Percentiles rank a stretch among this genome's conserved stretches.
Conservation (phyloP, 495 filamentous ascomycete genomes). For the Penicillium simplicissimum region DNA sequence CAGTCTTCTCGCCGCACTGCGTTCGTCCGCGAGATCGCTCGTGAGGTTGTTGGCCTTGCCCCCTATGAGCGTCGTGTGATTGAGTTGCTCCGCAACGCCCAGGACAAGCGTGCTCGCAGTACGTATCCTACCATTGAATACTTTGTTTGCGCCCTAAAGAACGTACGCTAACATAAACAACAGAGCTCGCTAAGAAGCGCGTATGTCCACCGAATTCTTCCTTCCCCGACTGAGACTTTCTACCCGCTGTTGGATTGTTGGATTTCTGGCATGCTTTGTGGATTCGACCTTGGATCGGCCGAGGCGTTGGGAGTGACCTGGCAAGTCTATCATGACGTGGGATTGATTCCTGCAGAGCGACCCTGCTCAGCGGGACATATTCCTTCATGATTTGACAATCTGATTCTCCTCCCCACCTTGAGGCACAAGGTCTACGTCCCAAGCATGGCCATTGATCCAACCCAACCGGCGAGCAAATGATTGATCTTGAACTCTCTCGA, state of each 20-base stretch:
- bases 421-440: neutral
- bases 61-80: slow-evolving; percentile 98
- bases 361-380: neutral
- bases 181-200: slow-evolving; percentile 95
- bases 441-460: neutral
- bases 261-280: neutral
- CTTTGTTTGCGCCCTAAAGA: neutral
- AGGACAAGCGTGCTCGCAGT: slow-evolving; percentile 95
- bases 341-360: neutral
- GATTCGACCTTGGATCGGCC: neutral
- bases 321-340: neutral
- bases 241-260: neutral
- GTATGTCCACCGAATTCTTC: slow-evolving; percentile 41
- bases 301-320: neutral
- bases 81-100: slow-evolving; percentile 96
- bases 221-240: neutral
- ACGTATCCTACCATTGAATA: neutral
- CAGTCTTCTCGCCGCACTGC: slow-evolving; percentile 87
- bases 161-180: neutral
- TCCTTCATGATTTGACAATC: neutral
- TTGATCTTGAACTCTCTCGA: neutral
- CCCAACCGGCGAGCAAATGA: neutral
- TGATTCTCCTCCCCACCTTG: neutral
- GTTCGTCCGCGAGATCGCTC: slow-evolving; percentile 92
- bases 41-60: slow-evolving; percentile 88